Conservation (phyloP, 257 asterid species). For the Petunia axillaris region DNA sequence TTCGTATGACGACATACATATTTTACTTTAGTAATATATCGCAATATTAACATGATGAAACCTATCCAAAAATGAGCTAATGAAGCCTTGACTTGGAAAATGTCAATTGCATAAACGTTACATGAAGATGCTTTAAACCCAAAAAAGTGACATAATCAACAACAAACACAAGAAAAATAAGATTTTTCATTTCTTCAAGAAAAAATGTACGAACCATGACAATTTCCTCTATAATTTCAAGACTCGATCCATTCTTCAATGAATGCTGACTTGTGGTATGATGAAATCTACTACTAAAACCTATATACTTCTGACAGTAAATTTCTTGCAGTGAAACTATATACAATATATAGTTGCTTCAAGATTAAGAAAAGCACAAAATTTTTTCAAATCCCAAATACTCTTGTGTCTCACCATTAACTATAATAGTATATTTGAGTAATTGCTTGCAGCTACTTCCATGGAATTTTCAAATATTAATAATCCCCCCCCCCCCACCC, state of each 20-base stretch:
- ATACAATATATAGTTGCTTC: slow-evolving; percentile 8
- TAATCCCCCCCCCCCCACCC: background rate
- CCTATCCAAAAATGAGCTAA: too few relatives aligned
- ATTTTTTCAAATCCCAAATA: slow-evolving; percentile 18
- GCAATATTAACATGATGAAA: too few relatives aligned
- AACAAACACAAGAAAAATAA: background rate
- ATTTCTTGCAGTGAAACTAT: slow-evolving; percentile 3
- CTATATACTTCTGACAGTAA: background rate
- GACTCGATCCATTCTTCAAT: background rate
- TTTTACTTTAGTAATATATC: too few relatives aligned
- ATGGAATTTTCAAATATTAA: background rate
- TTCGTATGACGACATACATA: too few relatives aligned
- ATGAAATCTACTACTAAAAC: background rate
- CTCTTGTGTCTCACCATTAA: background rate
- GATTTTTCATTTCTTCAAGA: background rate
- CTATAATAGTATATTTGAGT: background rate
- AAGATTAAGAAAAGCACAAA: background rate
- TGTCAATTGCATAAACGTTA: too few relatives aligned
- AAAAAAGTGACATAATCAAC: background rate
- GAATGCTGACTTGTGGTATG: background rate
- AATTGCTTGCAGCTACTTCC: background rate
- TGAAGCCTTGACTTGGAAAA: too few relatives aligned
- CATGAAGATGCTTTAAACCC: background rate
- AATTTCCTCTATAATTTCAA: slow-evolving; percentile 18
- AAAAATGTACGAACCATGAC: background rate